Base-by-base conservation (phyloP, 306 rosid genomes). In the Begonia masoniana region DNA sequence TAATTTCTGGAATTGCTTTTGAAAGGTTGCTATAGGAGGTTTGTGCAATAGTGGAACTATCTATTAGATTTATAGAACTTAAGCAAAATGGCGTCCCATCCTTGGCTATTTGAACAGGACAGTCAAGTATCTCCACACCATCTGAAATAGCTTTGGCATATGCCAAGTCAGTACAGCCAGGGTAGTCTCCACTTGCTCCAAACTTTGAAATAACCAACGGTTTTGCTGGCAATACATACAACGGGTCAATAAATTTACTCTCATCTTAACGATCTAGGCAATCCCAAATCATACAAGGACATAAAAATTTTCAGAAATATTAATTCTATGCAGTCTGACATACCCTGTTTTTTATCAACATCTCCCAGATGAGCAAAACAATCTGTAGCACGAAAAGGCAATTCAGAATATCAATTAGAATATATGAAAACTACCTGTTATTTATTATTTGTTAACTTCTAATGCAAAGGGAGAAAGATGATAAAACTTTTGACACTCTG, bases 151-250 rank as follows among this genome's bases (percentile, higher is more conserved):
- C 99, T 7, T 70, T 50, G 0, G 8, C 6, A 57, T 86, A 82
- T 6, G 96, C 85, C 50, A 68, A 56, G 64, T 92, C 45, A 4
- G 89, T 83, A 71, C 95, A 86, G 46, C 78, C 65, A 56, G 95
- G 83, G 65, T 66, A 86, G 63, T 83, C 95, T 66, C 95, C 96
- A 53, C 99, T 92, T 53, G 96, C 79, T 66, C 96, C 99, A 58
- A 14, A 71, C 70, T 83, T 77, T 15, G 96, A 92, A 58, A 86
- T 83, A 57, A 92, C 78, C 83, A 83, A 72, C 57, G 78, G 68
- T 24, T 60, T 74, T 8, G 4, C 93, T 86, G 77, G 41, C 7
- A 77, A 51, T 47, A 59, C 53, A 52, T 35, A 57, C 61, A 50
- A 61, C 60, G 56, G 57, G 67, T 21, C 69, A 43, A 58, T 75